phyloP scores from a whole-genome alignment of 371 early-diverging fungal species.

The Mucor irregularis region DNA sequence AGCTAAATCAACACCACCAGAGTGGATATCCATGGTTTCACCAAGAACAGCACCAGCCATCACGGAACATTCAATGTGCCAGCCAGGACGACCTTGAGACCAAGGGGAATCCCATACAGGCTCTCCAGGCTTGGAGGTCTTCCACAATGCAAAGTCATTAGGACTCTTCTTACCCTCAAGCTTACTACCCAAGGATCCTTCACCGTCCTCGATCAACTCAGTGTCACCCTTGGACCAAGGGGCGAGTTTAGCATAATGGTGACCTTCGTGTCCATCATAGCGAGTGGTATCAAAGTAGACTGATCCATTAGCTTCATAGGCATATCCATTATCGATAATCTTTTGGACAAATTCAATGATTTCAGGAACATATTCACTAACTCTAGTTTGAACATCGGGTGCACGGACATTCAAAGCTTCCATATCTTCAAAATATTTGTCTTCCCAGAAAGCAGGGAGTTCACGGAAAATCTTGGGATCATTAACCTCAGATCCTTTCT shows the following conservation, averaged over 20 bases:
- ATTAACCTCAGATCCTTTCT: constrained; percentile 69
- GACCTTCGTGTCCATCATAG: constrained; percentile 82
- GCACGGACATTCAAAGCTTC: constrained; percentile 85
- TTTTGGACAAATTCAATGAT: constrained; percentile 90
- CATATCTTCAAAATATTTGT: constrained; percentile 97
- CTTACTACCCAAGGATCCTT: constrained; percentile 82
- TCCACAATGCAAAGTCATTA: constrained; percentile 99
- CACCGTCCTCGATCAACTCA: constrained; percentile 86
- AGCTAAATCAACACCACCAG: constrained; percentile 97
- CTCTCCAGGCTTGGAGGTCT: constrained; percentile 95
- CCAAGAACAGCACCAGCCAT: constrained; percentile 98
- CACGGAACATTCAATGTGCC: constrained; percentile 99
- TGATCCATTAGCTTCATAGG: constrained; percentile 94
- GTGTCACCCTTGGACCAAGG: constrained; percentile 87
- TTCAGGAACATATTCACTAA: constrained; percentile 98
- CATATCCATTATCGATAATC: constrained; percentile 95
- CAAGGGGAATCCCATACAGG: constrained; percentile 97
- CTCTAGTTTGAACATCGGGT: constrained; percentile 96
- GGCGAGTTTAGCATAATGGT: constrained; percentile 92
- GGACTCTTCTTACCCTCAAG: constrained; percentile 73
- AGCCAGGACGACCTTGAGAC: constrained; percentile 98
- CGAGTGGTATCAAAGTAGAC: constrained; percentile 96
- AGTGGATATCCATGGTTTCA: constrained; percentile 95
- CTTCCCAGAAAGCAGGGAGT: constrained; percentile 94
- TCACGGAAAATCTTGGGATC: constrained; percentile 90